A percentile compares a stretch with the other conserved stretches of the same genome.
These are phyloP conservation scores for Trametes meyenii DNA, from an alignment of 768 basidiomycete species.

Conservation along the genomic window DNA sequence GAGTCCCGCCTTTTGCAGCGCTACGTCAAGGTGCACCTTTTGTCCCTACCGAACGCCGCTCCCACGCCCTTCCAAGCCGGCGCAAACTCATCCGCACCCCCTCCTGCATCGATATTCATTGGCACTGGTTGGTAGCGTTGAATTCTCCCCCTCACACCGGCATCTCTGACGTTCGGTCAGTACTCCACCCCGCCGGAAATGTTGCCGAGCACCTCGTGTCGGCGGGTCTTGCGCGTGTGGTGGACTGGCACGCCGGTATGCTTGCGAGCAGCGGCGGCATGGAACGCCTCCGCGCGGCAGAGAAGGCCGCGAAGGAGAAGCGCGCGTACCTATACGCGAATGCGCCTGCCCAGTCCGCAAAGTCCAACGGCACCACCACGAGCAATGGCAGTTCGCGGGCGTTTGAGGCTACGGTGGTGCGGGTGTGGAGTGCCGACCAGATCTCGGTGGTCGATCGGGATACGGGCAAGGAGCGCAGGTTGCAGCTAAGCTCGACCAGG, in stretches of 20 bases:
- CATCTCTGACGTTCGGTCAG: slow-evolving; percentile 36
- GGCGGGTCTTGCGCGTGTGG: slow-evolving; percentile 84
- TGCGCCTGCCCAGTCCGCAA: slow-evolving; percentile 47
- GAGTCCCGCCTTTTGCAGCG: slow-evolving; percentile 87
- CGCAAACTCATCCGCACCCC: slow-evolving; percentile 52
- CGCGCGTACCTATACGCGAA: slow-evolving; percentile 71
- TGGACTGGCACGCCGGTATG: slow-evolving; percentile 99
- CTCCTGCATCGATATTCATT: slow-evolving; percentile 85
- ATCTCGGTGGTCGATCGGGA: slow-evolving; percentile 80
- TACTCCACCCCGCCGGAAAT: slow-evolving; percentile 91
- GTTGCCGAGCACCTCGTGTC: slow-evolving; percentile 88
- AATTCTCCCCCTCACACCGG: too few species aligned
- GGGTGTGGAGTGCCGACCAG: slow-evolving; percentile 93
- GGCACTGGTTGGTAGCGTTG: slow-evolving; percentile 60
- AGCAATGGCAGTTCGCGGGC: slow-evolving; percentile 47
- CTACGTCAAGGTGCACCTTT: slow-evolving; percentile 71
- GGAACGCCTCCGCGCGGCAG: slow-evolving; percentile 85
- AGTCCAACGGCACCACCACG: slow-evolving; percentile 47
- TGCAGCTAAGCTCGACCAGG: slow-evolving; percentile 88
- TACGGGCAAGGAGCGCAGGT: slow-evolving; percentile 70
- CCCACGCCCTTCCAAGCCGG: slow-evolving; percentile 80
- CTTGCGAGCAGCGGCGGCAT: slow-evolving; percentile 82
- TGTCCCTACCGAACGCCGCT: slow-evolving; percentile 78
- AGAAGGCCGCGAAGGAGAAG: slow-evolving; percentile 79
- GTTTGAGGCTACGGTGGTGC: slow-evolving; percentile 83